A percentile compares a stretch with the other conserved stretches of the same genome.
These are phyloP conservation scores for Botrytis galanthina DNA, from an alignment of 2,329 filamentous ascomycete genomes.

Conservation along the genomic window DNA sequence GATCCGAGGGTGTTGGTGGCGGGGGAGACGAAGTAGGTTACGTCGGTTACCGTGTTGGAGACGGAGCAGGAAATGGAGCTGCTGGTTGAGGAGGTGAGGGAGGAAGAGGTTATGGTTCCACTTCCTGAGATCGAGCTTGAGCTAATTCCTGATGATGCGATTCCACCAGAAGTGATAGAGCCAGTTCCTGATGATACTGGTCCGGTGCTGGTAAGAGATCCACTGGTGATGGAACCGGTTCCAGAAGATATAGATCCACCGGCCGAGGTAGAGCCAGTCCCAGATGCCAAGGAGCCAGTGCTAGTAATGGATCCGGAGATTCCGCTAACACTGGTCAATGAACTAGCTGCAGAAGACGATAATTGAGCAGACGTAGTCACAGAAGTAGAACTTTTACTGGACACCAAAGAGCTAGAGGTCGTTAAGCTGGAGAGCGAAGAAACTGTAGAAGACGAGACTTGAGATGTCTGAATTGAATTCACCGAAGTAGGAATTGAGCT, in stretches of 20 bases:
- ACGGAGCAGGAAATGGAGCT: not conserved
- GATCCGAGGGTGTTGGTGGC: conserved; percentile 6
- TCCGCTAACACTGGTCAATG: not conserved
- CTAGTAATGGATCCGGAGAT: not conserved
- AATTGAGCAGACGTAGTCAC: not conserved
- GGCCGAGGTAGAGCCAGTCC: not conserved
- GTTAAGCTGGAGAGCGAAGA: not conserved
- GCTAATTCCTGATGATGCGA: not conserved
- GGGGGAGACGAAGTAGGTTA: conserved; percentile 7
- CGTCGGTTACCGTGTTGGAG: conserved; percentile 10
- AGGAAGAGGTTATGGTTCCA: not conserved
- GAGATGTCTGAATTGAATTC: not conserved
- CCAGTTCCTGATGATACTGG: not conserved
- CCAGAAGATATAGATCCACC: not conserved
- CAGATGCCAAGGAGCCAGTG: not conserved
- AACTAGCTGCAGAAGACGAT: not conserved
- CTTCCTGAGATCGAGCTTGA: not conserved
- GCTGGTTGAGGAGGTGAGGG: not conserved
- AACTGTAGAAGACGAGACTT: not conserved
- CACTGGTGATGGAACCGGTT: not conserved
- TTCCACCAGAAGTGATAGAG: not conserved
- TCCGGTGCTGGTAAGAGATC: not conserved
- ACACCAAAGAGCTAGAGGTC: not conserved
- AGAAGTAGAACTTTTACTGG: not conserved
- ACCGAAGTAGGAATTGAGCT: not conserved